Conservation (phyloP, 164 flowering plant genomes). For the Chloranthus sessilifolius region DNA sequence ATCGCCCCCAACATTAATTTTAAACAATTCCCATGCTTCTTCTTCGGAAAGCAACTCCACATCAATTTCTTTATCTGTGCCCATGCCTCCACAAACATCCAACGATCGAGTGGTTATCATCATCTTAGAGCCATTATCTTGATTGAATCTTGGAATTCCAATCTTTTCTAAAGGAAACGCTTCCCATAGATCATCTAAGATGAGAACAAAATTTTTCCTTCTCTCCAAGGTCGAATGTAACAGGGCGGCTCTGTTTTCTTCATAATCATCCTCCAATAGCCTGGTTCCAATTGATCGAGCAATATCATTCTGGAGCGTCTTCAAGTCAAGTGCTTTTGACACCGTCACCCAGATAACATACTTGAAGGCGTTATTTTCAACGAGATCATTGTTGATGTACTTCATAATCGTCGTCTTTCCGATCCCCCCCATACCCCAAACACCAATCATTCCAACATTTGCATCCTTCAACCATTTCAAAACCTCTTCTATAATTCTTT, state of each 20-base stretch:
- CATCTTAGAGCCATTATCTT: background rate
- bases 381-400: constrained; percentile 6
- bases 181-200: background rate
- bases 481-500: background rate
- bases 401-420: constrained; percentile 18
- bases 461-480: background rate
- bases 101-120: background rate
- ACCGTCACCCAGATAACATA: too few species aligned
- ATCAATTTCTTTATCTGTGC: background rate
- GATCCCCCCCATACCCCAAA: constrained; percentile 17
- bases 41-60: background rate
- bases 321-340: too few species aligned
- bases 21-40: background rate
- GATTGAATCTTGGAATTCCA: background rate
- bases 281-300: background rate
- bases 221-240: background rate
- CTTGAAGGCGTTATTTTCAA: background rate
- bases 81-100: background rate
- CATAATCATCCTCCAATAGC: background rate
- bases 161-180: background rate
- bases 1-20: background rate
- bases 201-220: background rate
- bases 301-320: background rate
- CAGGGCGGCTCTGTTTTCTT: constrained; percentile 1
- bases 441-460: background rate